Evolutionary conservation across 176 grass and related monocot genomes (phyloP), one percentile per base, ranked within the genome.

Genomic region (Bromus sterilis): DNA sequence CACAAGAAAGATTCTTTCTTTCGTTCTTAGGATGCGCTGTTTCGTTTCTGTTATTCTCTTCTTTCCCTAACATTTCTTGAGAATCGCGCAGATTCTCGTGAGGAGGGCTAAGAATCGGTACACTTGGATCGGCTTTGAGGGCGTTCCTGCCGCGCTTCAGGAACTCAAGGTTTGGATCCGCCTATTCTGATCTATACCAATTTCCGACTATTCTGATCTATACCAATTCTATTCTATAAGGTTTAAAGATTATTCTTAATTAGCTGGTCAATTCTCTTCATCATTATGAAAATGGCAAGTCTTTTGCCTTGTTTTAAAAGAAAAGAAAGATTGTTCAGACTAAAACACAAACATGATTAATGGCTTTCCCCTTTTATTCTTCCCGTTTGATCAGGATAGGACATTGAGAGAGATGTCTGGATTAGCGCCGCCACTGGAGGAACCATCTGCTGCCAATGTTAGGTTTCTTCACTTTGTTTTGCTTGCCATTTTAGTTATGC

Each of bases 101-200:
- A 91, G 84, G 83, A 98, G 89, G 77, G 93, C 88, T 75, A 98
- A 93, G 77, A 99, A 95, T 55, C 75, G 80, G 59, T 95, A 91
- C 28, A 86, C 86, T 8, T 99, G 96, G 96, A 94, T 99, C 15
- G 96, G 96, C 8, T 95, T 95, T 34, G 87, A 76, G 4, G 93
- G 89, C 21, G 90, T 99, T 44, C 87, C 93, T 59, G 80, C 88
- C 11, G 90, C 90, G 36, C 76, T 99, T 7, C 59, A 84, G 36
- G 87, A 93, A 65, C 83, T 99, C 24, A 93, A 93, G 93, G 93
- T 99, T 71, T 56, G 65, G 6, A 71, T 23, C 57, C 26, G 11
- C 32, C 2, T 83, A 2, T 56, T 57, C 67, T 62, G 3, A 62
- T 9, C 32, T 11, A 26, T 11, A 11, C 15, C 9, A 23, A 46